Evolutionary conservation across 768 basidiomycete genomes (phyloP).

Genomic region (Calocera viscosa): DNA sequence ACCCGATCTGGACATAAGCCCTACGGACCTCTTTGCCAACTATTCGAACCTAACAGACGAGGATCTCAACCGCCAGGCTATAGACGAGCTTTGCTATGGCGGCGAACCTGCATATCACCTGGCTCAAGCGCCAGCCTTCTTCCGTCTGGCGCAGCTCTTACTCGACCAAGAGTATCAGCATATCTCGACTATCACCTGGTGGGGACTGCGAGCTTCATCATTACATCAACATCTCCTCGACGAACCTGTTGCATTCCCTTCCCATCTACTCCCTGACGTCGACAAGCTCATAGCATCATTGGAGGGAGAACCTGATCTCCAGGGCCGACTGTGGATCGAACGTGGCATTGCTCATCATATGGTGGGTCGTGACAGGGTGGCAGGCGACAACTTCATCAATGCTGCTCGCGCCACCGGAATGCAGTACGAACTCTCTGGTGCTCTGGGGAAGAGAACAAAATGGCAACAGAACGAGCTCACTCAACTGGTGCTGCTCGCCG

Average conservation of each 20-base stretch:
- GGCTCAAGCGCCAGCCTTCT: constrained; percentile 49
- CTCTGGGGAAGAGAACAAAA: constrained; percentile 85
- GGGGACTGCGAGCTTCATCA: constrained; percentile 61
- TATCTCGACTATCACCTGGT: constrained; percentile 52
- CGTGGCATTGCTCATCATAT: constrained; percentile 66
- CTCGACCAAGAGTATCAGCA: constrained; percentile 41
- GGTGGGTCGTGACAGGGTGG: constrained; percentile 60
- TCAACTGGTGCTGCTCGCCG: constrained; percentile 88
- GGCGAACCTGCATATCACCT: constrained; percentile 98
- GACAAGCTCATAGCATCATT: constrained; percentile 18
- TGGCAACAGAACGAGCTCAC: constrained; percentile 76
- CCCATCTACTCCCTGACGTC: constrained; percentile 32
- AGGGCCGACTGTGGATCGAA: constrained; percentile 58
- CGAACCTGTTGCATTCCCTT: constrained; percentile 55
- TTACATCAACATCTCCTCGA: constrained; percentile 68
- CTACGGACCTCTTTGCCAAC: constrained; percentile 30
- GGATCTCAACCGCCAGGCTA: constrained; percentile 48
- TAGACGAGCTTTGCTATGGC: constrained; percentile 62
- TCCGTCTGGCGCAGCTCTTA: constrained; percentile 63
- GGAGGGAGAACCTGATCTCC: constrained; percentile 39
- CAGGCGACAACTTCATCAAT: constrained; percentile 61
- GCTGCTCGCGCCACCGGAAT: constrained; percentile 68
- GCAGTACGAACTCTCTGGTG: constrained; percentile 84
- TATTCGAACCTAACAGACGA: constrained; percentile 34
- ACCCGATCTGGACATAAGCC: constrained; percentile 56